Base-by-base conservation (phyloP, 2,329 filamentous ascomycete species). In the Drechmeria coniospora region DNA sequence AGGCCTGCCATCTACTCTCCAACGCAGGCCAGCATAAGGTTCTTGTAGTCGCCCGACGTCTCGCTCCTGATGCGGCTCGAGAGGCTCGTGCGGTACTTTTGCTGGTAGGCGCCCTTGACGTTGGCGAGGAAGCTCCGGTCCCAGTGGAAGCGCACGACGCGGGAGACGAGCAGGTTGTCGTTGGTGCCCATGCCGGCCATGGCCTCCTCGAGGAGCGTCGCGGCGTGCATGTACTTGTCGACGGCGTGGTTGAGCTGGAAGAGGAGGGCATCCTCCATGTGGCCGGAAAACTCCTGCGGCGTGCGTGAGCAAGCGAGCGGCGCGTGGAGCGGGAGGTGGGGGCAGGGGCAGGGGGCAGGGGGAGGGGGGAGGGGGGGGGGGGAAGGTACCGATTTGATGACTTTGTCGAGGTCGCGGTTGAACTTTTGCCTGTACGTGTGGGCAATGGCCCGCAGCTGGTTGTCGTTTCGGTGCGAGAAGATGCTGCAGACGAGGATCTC, bases 111-210 rank as follows among this genome's bases (percentile, higher is more conserved):
- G 0, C 62, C 66, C 54, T 81, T 84, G 32, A 92, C 77, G 39
- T 81, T 77, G 27, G 73, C 68, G 61, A 92, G 63, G 40, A 79
- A 71, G 30, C 61, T 63, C 21, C 65, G 64, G 46, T 93, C 73
- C 87, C 87, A 95, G 52, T 95, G 87, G 26, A 70, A 64, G 14
- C 81, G 66, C 2, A 94, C 70, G 4, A 90, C 65, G n/a, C 84
- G 66, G 16, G 75, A 66, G 11, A 92, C 68, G 3, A 95, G 65
- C 7, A 86, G 61, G 18, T 74, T 59, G 36, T 98, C 86, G 51
- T 90, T 87, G 8, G 90, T 95, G 3, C 87, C 87, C 37, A 78
- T 43, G 0, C 87, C 90, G 2, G 71, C 67, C 87, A 95, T 95
- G 11, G 79, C 65, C 10, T 80, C 79, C 47, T 94, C 84, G n/a